Conservation (phyloP, 2,329 filamentous ascomycete species). For the Colletotrichum somersetense region DNA sequence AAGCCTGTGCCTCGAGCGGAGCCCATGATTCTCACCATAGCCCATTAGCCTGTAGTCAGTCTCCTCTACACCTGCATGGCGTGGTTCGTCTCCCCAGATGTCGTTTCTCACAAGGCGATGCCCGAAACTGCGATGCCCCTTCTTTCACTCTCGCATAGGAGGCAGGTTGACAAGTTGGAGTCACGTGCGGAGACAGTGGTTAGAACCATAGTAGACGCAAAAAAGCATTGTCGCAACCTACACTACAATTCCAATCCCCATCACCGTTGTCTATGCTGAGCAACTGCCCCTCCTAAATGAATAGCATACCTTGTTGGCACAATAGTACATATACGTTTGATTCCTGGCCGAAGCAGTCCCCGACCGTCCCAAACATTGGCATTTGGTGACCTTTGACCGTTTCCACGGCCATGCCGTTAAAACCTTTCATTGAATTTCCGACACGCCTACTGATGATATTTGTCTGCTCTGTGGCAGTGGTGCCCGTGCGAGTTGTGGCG, state of each 20-base stretch:
- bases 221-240: constrained; percentile 52
- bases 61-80: neutral
- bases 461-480: constrained; percentile 44
- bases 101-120: neutral
- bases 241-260: constrained; percentile 57
- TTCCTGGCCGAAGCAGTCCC: constrained; percentile 46
- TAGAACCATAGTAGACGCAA: neutral
- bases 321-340: constrained; percentile 64
- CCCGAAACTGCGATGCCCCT: neutral
- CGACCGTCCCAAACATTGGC: constrained; percentile 41
- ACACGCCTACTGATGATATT: constrained; percentile 42
- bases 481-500: constrained; percentile 44
- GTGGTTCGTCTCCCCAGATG: neutral
- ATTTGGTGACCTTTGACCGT: constrained; percentile 39
- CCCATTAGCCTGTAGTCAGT: neutral
- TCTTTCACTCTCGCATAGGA: neutral
- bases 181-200: neutral
- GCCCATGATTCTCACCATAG: neutral
- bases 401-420: constrained; percentile 44
- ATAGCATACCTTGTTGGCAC: constrained; percentile 57
- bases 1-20: neutral
- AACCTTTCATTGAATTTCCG: constrained; percentile 42
- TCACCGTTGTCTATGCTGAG: constrained; percentile 62
- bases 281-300: constrained; percentile 52
- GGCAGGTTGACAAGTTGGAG: no score